These are phyloP conservation scores for Fusarium coffeatum DNA, from an alignment of 2,329 filamentous ascomycete genomes.

Conservation along the genomic window DNA sequence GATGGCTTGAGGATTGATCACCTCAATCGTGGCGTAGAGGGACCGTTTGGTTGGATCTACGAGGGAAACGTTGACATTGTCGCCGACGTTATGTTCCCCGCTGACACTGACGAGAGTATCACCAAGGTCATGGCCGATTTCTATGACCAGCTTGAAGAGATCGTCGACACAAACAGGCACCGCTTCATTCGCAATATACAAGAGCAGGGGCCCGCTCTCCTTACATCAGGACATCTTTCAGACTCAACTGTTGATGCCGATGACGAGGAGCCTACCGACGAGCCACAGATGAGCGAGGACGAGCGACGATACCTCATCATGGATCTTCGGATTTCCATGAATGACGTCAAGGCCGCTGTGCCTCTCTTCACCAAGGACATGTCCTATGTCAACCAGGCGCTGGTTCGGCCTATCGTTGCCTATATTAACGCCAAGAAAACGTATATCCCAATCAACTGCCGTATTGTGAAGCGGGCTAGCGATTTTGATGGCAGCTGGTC, in stretches of 20 bases:
- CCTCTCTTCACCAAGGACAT: slow-evolving; percentile 92
- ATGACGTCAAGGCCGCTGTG: slow-evolving; percentile 92
- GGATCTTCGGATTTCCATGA: slow-evolving; percentile 94
- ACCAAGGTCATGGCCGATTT: slow-evolving; percentile 97
- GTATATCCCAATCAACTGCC: slow-evolving; percentile 94
- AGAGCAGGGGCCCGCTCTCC: slow-evolving; percentile 45
- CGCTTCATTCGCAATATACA: slow-evolving; percentile 66
- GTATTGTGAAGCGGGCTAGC: slow-evolving; percentile 86
- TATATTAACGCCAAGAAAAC: slow-evolving; percentile 97
- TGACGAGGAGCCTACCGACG: slow-evolving; percentile 7
- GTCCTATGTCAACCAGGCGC: slow-evolving; percentile 94
- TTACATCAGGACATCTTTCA: slow-evolving; percentile 50
- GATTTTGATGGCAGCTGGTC: slow-evolving; percentile 98
- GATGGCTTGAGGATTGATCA: slow-evolving; percentile 96
- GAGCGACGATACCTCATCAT: slow-evolving; percentile 87
- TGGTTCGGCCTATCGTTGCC: slow-evolving; percentile 94
- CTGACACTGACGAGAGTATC: slow-evolving; percentile 87
- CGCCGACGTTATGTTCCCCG: slow-evolving; percentile 93
- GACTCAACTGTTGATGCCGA: slow-evolving; percentile 44
- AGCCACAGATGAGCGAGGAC: slow-evolving; percentile 55
- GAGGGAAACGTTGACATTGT: slow-evolving; percentile 98
- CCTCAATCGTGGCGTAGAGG: slow-evolving; percentile 90
- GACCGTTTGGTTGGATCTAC: slow-evolving; percentile 97
- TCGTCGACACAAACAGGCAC: slow-evolving; percentile 82
- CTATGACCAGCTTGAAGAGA: slow-evolving; percentile 94